Evolutionary conservation across 768 basidiomycete genomes (phyloP), one percentile per base, ranked within the genome.

Genomic region (Tulasnella sp.): DNA sequence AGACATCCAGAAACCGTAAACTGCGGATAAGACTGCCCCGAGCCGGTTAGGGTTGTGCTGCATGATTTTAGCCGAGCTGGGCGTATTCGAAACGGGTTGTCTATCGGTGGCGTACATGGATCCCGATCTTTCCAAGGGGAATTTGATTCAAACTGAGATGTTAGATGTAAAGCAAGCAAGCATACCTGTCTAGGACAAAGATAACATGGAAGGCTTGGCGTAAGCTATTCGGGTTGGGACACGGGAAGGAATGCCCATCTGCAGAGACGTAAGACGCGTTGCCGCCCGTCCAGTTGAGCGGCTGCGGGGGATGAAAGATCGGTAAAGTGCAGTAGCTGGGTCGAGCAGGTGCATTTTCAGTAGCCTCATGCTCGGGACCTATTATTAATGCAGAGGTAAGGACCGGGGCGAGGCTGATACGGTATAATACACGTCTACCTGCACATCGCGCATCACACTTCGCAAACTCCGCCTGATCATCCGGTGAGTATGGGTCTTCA

Each of bases 181-280:
- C n/a, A n/a, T 51, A 78, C 78, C 69, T 73, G 58, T 81, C 81
- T 61, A 79, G 77, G 19, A 80, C 77, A 51, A 81, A 82, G n/a
- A 80, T 77, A 7, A 84, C 80, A 67, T 84, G 81, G 70, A 77
- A 64, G 0, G 82, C 74, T 64, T 78, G 80, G n/a, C 76, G 77
- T 67, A 78, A 67, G 9, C 76, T 72, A 0, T 72, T 72, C 1
- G 82, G 83, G 63, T 83, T 80, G 51, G 72, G 72, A 69, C 82
- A 83, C 0, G 67, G 27, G 60, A 80, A 83, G 11, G 73, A 63
- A 65, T 83, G 82, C 0, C 83, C 82, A 50, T 84, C 82, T n/a
- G 70, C 70, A 2, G 81, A 83, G 44, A 80, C 63, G 63, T 84
- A 78, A 7, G 80, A 77, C 21, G 27, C 58, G 17, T 48, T 50